These are phyloP conservation scores for Naganishia kalamii DNA, from an alignment of 768 basidiomycete genomes.

Conservation along the genomic window DNA sequence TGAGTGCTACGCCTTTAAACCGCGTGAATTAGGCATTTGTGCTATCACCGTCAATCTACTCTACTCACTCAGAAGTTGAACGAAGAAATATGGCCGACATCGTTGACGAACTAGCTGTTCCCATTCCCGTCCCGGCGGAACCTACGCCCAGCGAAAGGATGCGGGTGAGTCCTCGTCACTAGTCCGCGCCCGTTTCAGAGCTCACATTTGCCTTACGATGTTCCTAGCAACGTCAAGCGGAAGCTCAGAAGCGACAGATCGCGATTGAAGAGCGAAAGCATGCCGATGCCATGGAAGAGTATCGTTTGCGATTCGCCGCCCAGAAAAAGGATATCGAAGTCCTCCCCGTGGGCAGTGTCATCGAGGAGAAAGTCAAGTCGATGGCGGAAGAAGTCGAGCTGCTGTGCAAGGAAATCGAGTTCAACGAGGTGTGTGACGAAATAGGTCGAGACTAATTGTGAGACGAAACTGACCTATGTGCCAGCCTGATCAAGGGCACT, in stretches of 20 bases:
- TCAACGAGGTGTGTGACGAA: conserved; percentile 10
- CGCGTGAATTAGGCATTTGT: too few species aligned
- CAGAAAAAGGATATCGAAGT: neutral
- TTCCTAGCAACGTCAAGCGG: conserved; percentile 1
- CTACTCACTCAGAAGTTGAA: too few species aligned
- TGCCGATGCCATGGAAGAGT: conserved; percentile 13
- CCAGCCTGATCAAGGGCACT: conserved; percentile 14
- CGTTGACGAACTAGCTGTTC: too few species aligned
- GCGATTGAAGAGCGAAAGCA: conserved; percentile 1
- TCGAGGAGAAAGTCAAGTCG: neutral
- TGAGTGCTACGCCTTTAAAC: too few species aligned
- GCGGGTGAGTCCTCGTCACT: too few species aligned
- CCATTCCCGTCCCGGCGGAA: too few species aligned
- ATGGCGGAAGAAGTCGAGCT: neutral
- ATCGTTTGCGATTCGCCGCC: neutral
- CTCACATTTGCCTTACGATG: too few species aligned
- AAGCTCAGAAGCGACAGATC: conserved; percentile 1
- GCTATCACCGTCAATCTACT: too few species aligned
- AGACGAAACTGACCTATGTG: neutral
- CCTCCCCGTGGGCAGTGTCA: neutral
- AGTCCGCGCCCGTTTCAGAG: too few species aligned
- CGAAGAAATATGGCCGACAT: too few species aligned
- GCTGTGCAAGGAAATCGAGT: conserved; percentile 4
- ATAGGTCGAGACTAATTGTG: neutral
- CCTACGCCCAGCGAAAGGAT: too few species aligned